These are phyloP conservation scores for Simplicillium aogashimaense DNA, from an alignment of 2,329 filamentous ascomycete genomes.

Conservation along the genomic window DNA sequence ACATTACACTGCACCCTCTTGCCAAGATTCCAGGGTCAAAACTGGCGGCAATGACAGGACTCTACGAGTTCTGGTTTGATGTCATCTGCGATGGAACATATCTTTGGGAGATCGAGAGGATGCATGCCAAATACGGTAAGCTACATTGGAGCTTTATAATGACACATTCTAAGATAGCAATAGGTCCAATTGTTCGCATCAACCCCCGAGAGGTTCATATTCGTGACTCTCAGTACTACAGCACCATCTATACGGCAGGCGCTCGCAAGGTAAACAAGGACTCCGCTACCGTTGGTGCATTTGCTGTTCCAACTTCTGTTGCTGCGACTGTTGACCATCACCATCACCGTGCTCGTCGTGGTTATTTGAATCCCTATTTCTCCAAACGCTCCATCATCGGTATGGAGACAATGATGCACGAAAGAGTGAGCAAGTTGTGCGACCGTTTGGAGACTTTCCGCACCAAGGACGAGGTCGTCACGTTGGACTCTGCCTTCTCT, in stretches of 20 bases:
- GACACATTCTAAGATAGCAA: conserved; percentile 1
- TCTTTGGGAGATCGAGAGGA: too few relatives aligned
- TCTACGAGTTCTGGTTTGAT: too few relatives aligned
- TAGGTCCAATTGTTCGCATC: conserved; percentile 18
- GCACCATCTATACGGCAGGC: conserved; percentile 9
- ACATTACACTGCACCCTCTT: conserved; percentile 6
- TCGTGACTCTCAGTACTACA: conserved; percentile 13
- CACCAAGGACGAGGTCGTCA: neutral
- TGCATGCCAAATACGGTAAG: too few relatives aligned
- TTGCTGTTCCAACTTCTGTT: conserved; percentile 1
- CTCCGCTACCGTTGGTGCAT: neutral
- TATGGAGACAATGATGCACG: neutral
- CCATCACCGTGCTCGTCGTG: conserved; percentile 1
- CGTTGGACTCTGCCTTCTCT: conserved; percentile 1
- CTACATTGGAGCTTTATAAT: conserved; percentile 3
- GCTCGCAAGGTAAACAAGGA: conserved; percentile 4
- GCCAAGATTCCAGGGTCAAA: conserved; percentile 7
- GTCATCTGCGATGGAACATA: too few relatives aligned
- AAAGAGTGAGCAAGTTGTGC: neutral
- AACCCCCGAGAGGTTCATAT: conserved; percentile 17
- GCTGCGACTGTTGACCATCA: conserved; percentile 3
- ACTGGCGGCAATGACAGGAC: conserved; percentile 4
- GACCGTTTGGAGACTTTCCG: too few relatives aligned
- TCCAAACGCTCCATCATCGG: conserved; percentile 2
- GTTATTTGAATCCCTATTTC: conserved; percentile 7